Evolutionary conservation across 2,329 filamentous ascomycete genomes (phyloP).

Genomic region (Thelonectria rubi): DNA sequence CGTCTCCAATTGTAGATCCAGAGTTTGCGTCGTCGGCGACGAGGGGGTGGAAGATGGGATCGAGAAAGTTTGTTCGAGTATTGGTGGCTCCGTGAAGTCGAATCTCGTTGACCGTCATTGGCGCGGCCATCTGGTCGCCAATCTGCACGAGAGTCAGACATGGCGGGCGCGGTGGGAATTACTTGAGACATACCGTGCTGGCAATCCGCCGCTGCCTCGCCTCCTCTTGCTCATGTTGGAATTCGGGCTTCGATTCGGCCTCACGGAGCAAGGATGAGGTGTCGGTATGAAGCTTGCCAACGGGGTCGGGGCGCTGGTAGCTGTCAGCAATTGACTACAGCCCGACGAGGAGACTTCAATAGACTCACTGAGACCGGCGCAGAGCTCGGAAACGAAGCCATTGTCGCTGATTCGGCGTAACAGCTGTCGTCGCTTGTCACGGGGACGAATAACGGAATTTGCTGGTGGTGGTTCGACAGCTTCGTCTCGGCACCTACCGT

Average conservation of each 20-base stretch:
- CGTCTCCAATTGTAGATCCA: slow-evolving; percentile 81
- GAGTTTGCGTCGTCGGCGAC: slow-evolving; percentile 72
- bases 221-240: slow-evolving; percentile 50
- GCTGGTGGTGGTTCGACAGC: slow-evolving; percentile 36
- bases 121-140: slow-evolving; percentile 81
- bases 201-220: slow-evolving; percentile 52
- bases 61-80: slow-evolving; percentile 85
- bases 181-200: slow-evolving; percentile 45
- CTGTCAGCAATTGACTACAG: slow-evolving; percentile 34
- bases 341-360: neutral
- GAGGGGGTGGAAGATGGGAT: slow-evolving; percentile 81
- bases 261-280: slow-evolving; percentile 50
- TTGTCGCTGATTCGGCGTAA: slow-evolving; percentile 37
- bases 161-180: neutral
- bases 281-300: slow-evolving; percentile 53
- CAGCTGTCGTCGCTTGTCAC: slow-evolving; percentile 30
- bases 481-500: slow-evolving; percentile 14
- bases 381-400: slow-evolving; percentile 47
- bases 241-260: slow-evolving; percentile 50
- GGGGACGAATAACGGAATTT: slow-evolving; percentile 33
- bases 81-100: slow-evolving; percentile 83
- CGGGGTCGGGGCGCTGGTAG: slow-evolving; percentile 47
- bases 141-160: slow-evolving; percentile 45
- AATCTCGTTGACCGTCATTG: slow-evolving; percentile 87
- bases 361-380: slow-evolving; percentile 44